These are phyloP conservation scores for Aspergillus panamensis DNA, from an alignment of 495 filamentous ascomycete genomes.

Conservation along the genomic window DNA sequence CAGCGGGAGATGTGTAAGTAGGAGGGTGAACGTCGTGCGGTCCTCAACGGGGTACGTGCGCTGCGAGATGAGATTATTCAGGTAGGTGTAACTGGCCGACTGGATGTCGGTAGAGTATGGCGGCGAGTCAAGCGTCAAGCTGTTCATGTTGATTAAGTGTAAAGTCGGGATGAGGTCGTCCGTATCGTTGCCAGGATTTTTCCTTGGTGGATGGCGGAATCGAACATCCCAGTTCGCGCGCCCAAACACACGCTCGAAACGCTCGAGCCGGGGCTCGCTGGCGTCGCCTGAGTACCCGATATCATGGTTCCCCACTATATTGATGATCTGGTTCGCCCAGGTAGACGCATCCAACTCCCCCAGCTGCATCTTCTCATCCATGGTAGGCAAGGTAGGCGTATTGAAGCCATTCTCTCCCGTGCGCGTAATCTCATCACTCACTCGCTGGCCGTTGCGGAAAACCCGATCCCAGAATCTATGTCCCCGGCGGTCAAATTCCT, in stretches of 20 bases:
- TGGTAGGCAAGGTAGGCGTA: slow-evolving; percentile 7
- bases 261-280: slow-evolving; percentile 60
- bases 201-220: slow-evolving; percentile 48
- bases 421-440: slow-evolving; percentile 57
- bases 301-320: slow-evolving; percentile 92
- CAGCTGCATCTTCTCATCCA: slow-evolving; percentile 36
- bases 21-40: slow-evolving; percentile 65
- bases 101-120: slow-evolving; percentile 62
- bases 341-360: slow-evolving; percentile 49
- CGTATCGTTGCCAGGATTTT: slow-evolving; percentile 13
- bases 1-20: slow-evolving; percentile 89
- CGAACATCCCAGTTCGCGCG: slow-evolving; percentile 81
- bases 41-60: slow-evolving; percentile 65
- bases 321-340: slow-evolving; percentile 78
- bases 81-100: slow-evolving; percentile 67
- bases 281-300: slow-evolving; percentile 94
- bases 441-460: slow-evolving; percentile 62
- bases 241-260: slow-evolving; percentile 82
- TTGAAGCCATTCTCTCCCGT: slow-evolving; percentile 23
- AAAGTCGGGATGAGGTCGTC: slow-evolving; percentile 45
- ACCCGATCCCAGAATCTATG: slow-evolving; percentile 78
- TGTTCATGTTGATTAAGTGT: slow-evolving; percentile 81
- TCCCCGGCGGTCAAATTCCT: slow-evolving; percentile 72
- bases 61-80: slow-evolving; percentile 63
- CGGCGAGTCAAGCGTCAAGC: slow-evolving; percentile 86